Conservation (phyloP, 345 rosid species). For the Ceriops zippeliana region DNA sequence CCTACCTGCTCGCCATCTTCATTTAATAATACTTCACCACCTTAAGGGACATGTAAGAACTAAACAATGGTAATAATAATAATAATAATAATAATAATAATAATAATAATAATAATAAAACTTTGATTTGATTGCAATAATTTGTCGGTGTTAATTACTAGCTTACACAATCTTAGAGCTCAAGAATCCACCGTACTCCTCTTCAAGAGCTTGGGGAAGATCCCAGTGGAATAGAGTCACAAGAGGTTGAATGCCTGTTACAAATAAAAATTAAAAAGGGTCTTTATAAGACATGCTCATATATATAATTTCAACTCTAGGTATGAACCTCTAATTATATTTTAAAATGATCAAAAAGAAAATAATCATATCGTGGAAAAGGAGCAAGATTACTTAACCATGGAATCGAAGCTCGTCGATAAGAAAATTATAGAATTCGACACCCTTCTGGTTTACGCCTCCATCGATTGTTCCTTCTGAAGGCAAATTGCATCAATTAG, state of each 20-base stretch:
- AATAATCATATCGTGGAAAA: background rate
- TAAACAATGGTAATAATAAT: too few species aligned
- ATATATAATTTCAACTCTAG: too few species aligned
- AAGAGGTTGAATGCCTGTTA: slow-evolving; percentile 40
- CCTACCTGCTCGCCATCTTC: too few species aligned
- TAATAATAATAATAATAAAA: too few species aligned
- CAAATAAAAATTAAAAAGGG: background rate
- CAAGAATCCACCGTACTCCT: slow-evolving; percentile 47
- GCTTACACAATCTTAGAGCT: slow-evolving; percentile 36
- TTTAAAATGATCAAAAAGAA: slow-evolving; percentile 8
- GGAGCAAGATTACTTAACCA: slow-evolving; percentile 9
- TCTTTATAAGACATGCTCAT: too few species aligned
- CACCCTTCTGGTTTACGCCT: slow-evolving; percentile 30
- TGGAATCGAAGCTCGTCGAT: slow-evolving; percentile 23
- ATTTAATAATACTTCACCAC: too few species aligned
- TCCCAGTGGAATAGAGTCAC: slow-evolving; percentile 45
- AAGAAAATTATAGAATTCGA: slow-evolving; percentile 29
- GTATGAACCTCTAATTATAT: too few species aligned
- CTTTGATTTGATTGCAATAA: too few species aligned
- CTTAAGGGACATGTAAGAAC: too few species aligned
- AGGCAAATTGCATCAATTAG: too few species aligned
- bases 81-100: too few species aligned
- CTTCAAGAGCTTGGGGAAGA: slow-evolving; percentile 45
- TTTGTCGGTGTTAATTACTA: background rate
- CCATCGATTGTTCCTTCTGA: slow-evolving; percentile 33